phyloP scores from a whole-genome alignment of 1,139 yeast species.

The Pichia sp. region DNA sequence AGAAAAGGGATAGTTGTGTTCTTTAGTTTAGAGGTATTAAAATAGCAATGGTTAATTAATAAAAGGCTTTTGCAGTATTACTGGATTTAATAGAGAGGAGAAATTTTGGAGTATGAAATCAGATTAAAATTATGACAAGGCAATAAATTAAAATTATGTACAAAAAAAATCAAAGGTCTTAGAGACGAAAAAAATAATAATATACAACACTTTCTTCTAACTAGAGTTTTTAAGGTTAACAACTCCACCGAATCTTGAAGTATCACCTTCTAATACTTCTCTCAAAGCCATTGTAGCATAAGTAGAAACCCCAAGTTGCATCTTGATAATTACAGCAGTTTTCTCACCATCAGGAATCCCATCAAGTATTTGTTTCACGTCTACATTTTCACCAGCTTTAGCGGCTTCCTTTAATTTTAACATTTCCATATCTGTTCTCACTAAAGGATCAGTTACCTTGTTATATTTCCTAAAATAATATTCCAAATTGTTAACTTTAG shows the following conservation, averaged over 20 bases:
- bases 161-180: no score
- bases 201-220: not conserved
- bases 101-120: no score
- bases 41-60: no score
- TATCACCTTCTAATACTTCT: constrained; percentile 44
- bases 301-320: constrained; percentile 79
- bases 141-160: no score
- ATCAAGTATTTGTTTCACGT: constrained; percentile 31
- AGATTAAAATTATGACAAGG: no score
- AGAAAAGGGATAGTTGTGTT: no score
- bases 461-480: constrained; percentile 58
- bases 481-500: constrained; percentile 58
- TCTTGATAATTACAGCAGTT: constrained; percentile 64
- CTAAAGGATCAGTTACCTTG: constrained; percentile 59
- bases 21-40: no score
- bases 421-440: constrained; percentile 76
- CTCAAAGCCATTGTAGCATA: constrained; percentile 98
- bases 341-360: constrained; percentile 41
- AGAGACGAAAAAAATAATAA: no score
- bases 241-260: constrained; percentile 24
- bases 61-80: no score
- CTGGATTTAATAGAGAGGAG: no score
- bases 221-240: constrained; percentile 15
- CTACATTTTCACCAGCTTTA: constrained; percentile 10
- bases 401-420: constrained; percentile 34